Base-by-base conservation (phyloP, 257 asterid species). In the Forsythia suspensa region DNA sequence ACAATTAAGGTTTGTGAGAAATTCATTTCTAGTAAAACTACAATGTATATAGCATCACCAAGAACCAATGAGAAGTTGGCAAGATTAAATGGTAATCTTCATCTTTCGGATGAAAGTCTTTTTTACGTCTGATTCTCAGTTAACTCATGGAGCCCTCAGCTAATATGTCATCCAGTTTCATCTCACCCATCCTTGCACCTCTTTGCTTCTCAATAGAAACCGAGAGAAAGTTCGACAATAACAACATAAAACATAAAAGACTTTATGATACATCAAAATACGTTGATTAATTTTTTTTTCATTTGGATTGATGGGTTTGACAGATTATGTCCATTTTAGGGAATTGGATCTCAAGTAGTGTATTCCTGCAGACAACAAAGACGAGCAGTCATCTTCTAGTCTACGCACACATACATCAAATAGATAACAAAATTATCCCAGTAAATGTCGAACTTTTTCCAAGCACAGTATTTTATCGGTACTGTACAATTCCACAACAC, bases 401-500 rank as follows among this genome's bases (percentile, higher is more conserved):
- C 73, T 79, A 82, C 76, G 66, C 72, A 82, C 76, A 70, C 77
- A 65, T n/a, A 72, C 78, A 76, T 70, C 24, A 68, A 65, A 37
- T 4, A 48, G 75, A 85, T 71, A 48, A 39, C 63, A 59, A 77
- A 70, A 79, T 70, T 80, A 38, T 79, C 34, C 34, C 88, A 68
- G n/a, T 11, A 67, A 80, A 78, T 75, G 42, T 81, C 41, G 79
- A 71, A 75, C 40, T 37, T 82, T 72, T 76, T 65, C 43, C 55
- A 72, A 78, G 80, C 85, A 43, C 57, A 71, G 73, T 74, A 63
- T 80, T 90, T 83, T 79, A 83, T 82, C 88, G 72, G 86, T 86
- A 74, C 92, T 86, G 85, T 86, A 85, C 92, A 87, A 76, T 83
- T 85, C 84, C 80, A 84, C 75, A 36, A 84, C 85, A 80, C 79